Conservation (phyloP, 129 eudicot species). For the Flaveria trinervia region DNA sequence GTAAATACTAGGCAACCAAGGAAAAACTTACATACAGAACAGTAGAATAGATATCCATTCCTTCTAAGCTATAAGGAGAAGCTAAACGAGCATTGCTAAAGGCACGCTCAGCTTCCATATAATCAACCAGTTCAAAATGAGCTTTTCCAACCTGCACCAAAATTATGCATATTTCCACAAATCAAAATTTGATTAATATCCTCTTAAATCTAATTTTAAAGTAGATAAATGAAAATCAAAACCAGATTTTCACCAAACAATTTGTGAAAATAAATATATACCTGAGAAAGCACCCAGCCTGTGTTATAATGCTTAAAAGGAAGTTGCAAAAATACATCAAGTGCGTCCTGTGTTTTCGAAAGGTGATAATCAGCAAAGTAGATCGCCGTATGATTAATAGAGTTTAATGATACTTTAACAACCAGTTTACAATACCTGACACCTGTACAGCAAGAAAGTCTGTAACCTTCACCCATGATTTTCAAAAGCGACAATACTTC, state of each 20-base stretch:
- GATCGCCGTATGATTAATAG: slow-evolving; percentile 5
- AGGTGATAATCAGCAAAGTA: slow-evolving; percentile 15
- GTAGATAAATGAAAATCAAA: background rate
- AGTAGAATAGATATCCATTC: slow-evolving; percentile 94
- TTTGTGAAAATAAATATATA: slow-evolving; percentile 11
- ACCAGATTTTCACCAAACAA: slow-evolving; percentile 6
- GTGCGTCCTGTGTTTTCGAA: slow-evolving; percentile 69
- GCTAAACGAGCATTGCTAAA: slow-evolving; percentile 82
- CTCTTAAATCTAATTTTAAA: background rate
- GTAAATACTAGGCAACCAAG: slow-evolving; percentile 5
- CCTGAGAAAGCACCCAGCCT: slow-evolving; percentile 99
- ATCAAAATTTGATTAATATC: slow-evolving; percentile 2
- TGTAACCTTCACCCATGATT: slow-evolving; percentile 85
- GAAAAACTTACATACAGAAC: slow-evolving; percentile 75
- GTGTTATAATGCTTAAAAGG: slow-evolving; percentile 90
- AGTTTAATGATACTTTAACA: slow-evolving; percentile 9
- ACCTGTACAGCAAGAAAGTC: slow-evolving; percentile 77
- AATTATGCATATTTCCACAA: slow-evolving; percentile 4
- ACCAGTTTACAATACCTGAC: slow-evolving; percentile 70
- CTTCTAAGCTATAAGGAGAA: slow-evolving; percentile 89
- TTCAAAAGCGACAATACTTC: slow-evolving; percentile 69
- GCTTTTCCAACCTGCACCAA: slow-evolving; percentile 86
- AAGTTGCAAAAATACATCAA: slow-evolving; percentile 75
- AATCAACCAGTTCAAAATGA: slow-evolving; percentile 94
- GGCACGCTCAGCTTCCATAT: slow-evolving; percentile 89